Conservation (phyloP, 2,329 filamentous ascomycete species). For the Bipolaris zeicola region DNA sequence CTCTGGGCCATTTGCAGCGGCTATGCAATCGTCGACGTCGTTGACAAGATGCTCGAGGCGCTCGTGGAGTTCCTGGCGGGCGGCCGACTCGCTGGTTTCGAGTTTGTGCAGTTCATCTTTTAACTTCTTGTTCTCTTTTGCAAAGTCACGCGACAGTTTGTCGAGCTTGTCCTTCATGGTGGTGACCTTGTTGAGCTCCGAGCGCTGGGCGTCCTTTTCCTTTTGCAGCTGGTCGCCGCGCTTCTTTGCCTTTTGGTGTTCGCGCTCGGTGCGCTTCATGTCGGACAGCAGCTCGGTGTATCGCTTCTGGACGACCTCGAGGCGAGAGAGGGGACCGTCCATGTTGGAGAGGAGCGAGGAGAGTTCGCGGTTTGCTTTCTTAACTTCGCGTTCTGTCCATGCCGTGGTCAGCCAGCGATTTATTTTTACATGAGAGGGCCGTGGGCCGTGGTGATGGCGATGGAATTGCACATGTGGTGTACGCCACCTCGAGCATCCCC, state of each 20-base stretch:
- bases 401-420: constrained; percentile 35
- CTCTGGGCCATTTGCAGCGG: constrained; percentile 81
- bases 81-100: constrained; percentile 82
- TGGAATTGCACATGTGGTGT: constrained; percentile 13
- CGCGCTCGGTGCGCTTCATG: constrained; percentile 93
- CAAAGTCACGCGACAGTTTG: constrained; percentile 91
- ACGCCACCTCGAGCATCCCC: constrained; percentile 12
- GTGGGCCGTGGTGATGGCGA: not conserved
- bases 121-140: constrained; percentile 96
- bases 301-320: constrained; percentile 87
- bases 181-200: constrained; percentile 87
- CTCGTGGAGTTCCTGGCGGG: constrained; percentile 81
- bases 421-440: no score
- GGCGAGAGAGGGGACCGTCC: constrained; percentile 88
- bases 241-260: constrained; percentile 95
- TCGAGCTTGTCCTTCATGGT: constrained; percentile 95
- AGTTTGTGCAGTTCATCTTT: constrained; percentile 91
- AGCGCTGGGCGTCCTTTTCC: constrained; percentile 88
- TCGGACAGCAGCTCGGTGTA: constrained; percentile 90
- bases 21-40: constrained; percentile 86
- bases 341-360: constrained; percentile 83
- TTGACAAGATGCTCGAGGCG: constrained; percentile 79
- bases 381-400: constrained; percentile 82
- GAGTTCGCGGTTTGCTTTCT: constrained; percentile 89
- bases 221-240: constrained; percentile 93